phyloP scores from a whole-genome alignment of 768 basidiomycete species.

The Mycena amicta region DNA sequence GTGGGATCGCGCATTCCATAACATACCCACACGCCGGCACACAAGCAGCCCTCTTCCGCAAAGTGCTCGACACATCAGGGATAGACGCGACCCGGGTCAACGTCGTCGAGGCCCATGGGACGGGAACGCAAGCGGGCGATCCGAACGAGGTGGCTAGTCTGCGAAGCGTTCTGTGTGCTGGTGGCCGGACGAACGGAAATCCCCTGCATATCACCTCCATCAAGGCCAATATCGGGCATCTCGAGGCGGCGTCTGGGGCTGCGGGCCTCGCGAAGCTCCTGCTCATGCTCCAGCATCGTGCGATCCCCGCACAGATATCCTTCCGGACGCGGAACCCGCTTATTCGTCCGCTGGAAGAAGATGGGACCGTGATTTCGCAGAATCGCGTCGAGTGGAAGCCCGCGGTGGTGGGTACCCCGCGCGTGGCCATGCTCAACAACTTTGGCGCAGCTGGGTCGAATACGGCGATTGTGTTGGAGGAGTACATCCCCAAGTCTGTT shows the following conservation, averaged over 20 bases:
- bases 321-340: constrained; percentile 57
- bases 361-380: constrained; percentile 53
- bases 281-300: constrained; percentile 60
- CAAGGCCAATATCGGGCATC: constrained; percentile 75
- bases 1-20: constrained; percentile 64
- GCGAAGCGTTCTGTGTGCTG: constrained; percentile 49
- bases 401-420: constrained; percentile 34
- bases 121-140: constrained; percentile 74
- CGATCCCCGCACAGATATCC: constrained; percentile 65
- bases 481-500: constrained; percentile 31
- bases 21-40: constrained; percentile 71
- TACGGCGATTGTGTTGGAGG: constrained; percentile 61
- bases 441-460: constrained; percentile 80
- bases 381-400: constrained; percentile 43
- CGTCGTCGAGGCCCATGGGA: constrained; percentile 76
- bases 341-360: constrained; percentile 49
- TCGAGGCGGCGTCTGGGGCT: constrained; percentile 76
- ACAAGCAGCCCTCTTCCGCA: constrained; percentile 57
- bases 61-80: constrained; percentile 47
- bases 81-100: constrained; percentile 51
- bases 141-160: constrained; percentile 66
- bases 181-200: constrained; percentile 42
- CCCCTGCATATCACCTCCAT: constrained; percentile 68
- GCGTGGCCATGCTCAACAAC: constrained; percentile 68
- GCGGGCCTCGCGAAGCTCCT: constrained; percentile 72